These are phyloP conservation scores for Aspergillus vadensis DNA, from an alignment of 2,329 filamentous ascomycete genomes.

Conservation along the genomic window DNA sequence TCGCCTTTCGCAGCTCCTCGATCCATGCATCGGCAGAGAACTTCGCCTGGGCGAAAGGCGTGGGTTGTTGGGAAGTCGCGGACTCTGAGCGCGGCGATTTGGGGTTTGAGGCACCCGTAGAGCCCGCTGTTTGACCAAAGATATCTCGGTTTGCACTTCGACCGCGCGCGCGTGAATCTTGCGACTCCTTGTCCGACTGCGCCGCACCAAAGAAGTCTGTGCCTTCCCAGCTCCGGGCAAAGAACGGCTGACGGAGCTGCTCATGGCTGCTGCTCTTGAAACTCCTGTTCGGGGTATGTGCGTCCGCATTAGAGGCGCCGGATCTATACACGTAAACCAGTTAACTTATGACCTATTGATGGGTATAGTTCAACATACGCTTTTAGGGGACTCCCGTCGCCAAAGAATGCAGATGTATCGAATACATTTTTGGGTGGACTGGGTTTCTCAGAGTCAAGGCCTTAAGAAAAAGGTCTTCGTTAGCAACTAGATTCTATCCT, in stretches of 20 bases:
- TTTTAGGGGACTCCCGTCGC: constrained; percentile 10
- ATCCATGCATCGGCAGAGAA: constrained; percentile 45
- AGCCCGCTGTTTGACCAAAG: constrained; percentile 22
- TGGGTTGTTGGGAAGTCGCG: constrained; percentile 28
- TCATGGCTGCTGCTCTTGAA: constrained; percentile 39
- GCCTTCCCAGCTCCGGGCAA: constrained; percentile 43
- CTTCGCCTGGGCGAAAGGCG: constrained; percentile 36
- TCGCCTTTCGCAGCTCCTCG: constrained; percentile 40
- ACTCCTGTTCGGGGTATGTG: constrained; percentile 18
- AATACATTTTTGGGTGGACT: constrained; percentile 12
- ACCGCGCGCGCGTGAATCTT: constrained; percentile 22
- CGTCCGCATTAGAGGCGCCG: background rate
- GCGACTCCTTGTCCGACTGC: constrained; percentile 28
- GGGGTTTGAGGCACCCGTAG: constrained; percentile 21
- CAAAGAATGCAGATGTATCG: constrained; percentile 16
- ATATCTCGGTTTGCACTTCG: constrained; percentile 26
- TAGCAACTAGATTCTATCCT: constrained; percentile 21
- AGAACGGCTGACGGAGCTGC: constrained; percentile 43
- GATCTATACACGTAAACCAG: constrained; percentile 13
- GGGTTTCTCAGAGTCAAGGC: constrained; percentile 32
- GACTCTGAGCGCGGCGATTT: constrained; percentile 23
- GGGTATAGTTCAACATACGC: constrained; percentile 8
- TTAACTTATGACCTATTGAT: constrained; percentile 13
- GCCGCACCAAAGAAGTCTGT: constrained; percentile 37
- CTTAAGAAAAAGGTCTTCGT: constrained; percentile 30